A percentile compares a stretch with the other conserved stretches of the same genome.
These are phyloP conservation scores for Silene conica DNA, from an alignment of 148 eudicot species.

Conservation along the genomic window DNA sequence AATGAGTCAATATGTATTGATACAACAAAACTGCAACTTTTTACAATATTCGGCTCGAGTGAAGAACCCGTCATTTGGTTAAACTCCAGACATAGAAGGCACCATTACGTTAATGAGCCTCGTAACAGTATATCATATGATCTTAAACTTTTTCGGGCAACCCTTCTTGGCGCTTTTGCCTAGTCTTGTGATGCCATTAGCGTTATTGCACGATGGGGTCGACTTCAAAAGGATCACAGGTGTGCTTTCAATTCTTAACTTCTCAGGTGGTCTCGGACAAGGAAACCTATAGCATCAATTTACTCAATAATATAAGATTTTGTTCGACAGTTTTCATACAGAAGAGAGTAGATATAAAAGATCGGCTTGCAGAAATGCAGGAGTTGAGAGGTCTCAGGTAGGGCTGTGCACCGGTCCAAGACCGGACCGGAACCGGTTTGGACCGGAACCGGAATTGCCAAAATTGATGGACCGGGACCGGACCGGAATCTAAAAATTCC, in stretches of 20 bases:
- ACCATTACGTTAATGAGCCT: background rate
- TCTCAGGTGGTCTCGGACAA: conserved; percentile 37
- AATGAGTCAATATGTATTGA: conserved; percentile 5
- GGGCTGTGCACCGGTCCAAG: too few species aligned
- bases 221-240: conserved; percentile 44
- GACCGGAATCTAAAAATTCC: too few species aligned
- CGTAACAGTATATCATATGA: conserved; percentile 7
- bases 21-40: conserved; percentile 23
- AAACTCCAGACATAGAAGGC: background rate
- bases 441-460: too few species aligned
- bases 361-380: too few species aligned
- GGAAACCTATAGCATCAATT: conserved; percentile 33
- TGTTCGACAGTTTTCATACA: background rate
- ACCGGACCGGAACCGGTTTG: too few species aligned
- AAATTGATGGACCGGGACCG: too few species aligned
- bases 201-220: conserved; percentile 28
- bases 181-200: conserved; percentile 17
- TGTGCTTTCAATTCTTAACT: conserved; percentile 31
- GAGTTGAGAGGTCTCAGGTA: too few species aligned
- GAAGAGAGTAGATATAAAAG: background rate
- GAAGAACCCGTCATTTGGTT: conserved; percentile 4
- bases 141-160: conserved; percentile 27
- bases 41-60: conserved; percentile 6
- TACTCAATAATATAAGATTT: background rate
- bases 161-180: conserved; percentile 28